These are phyloP conservation scores for Umbelopsis sp. DNA, from an alignment of 192 early-diverging fungal genomes.

Conservation along the genomic window DNA sequence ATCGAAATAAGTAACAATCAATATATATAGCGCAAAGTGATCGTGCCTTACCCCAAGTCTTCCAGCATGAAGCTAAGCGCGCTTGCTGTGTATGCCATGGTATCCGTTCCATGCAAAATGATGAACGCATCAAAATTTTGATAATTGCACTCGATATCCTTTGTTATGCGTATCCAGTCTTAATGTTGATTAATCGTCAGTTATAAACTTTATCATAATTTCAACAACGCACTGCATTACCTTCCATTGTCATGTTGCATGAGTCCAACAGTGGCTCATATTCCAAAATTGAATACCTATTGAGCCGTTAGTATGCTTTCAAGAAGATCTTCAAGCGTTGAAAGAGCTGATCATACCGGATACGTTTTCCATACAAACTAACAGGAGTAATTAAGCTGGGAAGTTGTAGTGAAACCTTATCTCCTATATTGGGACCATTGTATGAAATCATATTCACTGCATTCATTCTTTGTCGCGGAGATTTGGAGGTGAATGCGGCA, in stretches of 20 bases:
- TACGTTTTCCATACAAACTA: slow-evolving; percentile 88
- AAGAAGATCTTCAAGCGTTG: background rate
- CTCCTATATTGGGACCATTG: background rate
- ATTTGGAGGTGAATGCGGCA: background rate
- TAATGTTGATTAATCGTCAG: background rate
- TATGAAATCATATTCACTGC: slow-evolving; percentile 14
- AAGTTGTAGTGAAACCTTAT: slow-evolving; percentile 20
- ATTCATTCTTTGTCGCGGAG: slow-evolving; percentile 2
- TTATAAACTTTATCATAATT: background rate
- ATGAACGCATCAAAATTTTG: slow-evolving; percentile 93
- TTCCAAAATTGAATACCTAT: slow-evolving; percentile 89
- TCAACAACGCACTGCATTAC: slow-evolving; percentile 30
- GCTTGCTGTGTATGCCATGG: slow-evolving; percentile 87
- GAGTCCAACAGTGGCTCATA: slow-evolving; percentile 96
- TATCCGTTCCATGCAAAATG: slow-evolving; percentile 92
- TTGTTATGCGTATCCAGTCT: slow-evolving; percentile 96
- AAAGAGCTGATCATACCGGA: slow-evolving; percentile 44
- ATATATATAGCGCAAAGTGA: background rate
- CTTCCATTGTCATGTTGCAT: slow-evolving; percentile 86
- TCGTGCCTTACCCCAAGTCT: slow-evolving; percentile 72
- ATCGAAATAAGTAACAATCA: background rate
- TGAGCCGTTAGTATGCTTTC: background rate
- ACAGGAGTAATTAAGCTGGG: slow-evolving; percentile 79
- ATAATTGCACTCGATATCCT: slow-evolving; percentile 96
- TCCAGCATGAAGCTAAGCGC: slow-evolving; percentile 96